Evolutionary conservation across 805 yeast genomes (phyloP), one percentile per base, ranked within the genome.

Genomic region (Zygosaccharomyces pseudorouxii): DNA sequence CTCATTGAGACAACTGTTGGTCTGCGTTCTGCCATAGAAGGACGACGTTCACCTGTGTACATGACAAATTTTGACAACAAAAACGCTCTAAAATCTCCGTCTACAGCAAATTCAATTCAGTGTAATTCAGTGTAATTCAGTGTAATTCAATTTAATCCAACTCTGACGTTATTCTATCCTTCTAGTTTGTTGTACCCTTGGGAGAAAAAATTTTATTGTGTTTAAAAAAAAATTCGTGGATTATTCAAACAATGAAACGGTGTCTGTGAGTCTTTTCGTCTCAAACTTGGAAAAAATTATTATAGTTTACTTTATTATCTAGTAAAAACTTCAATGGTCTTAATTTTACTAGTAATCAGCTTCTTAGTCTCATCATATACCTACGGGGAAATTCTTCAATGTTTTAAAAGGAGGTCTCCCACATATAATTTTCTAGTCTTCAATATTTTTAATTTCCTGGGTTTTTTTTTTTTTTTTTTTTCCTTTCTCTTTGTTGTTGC

Each of bases 11-110:
- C 70, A 60, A 73, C 69, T 0, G 84, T 74, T 8, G 83, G 81
- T 36, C 86, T 74, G 52, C 88, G 78, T 53, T 82, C 88, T 0
- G 82, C 85, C 81, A 80, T 78, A 16, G 84, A 78, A 35, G 80
- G 77, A 59, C 83, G 78, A 63, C 84, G 69, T 65, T 71, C 74
- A 36, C 68, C 52, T 47, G 59, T 60, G 20, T 56, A 49, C 65
- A 65, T 65, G 27, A 36, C 20, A 28, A 27, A 35, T 23, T 41
- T 19, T 23, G 44, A 27, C 36, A 25, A 30, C 28, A 36, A 28
- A 14, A 36, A 28, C 7, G 28, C 37, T 8, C 14, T 29, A 12
- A 29, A 20, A 18, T 23, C 36, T 3, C n/a, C 10, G 19, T n/a
- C 10, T 19, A 18, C 4, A 8, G 33, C 16, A 29, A 19, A 19